These are phyloP conservation scores for Fusarium setosum DNA, from an alignment of 2,329 filamentous ascomycete genomes.

Conservation along the genomic window DNA sequence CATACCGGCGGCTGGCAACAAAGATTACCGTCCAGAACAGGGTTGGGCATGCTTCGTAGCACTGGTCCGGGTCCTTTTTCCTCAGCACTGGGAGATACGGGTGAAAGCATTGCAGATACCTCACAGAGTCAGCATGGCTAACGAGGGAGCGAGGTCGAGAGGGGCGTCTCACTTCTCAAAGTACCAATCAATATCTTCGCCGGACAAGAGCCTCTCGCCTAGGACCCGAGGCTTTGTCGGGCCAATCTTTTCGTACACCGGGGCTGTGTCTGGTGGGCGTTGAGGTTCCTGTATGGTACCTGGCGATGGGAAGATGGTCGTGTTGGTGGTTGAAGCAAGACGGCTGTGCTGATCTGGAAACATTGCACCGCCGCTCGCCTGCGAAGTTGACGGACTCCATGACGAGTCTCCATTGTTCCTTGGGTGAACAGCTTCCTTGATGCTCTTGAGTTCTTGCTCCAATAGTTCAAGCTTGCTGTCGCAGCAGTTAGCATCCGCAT, in stretches of 20 bases:
- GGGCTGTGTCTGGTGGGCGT: conserved; percentile 7
- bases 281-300: conserved; percentile 6
- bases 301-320: conserved; percentile 15
- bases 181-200: conserved; percentile 66
- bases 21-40: conserved; percentile 68
- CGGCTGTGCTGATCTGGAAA: conserved; percentile 33
- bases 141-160: neutral
- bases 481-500: conserved; percentile 12
- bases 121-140: conserved; percentile 35
- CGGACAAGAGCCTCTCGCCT: conserved; percentile 59
- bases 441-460: conserved; percentile 64
- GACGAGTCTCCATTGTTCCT: conserved; percentile 28
- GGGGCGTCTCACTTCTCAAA: conserved; percentile 61
- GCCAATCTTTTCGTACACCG: conserved; percentile 36
- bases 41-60: conserved; percentile 59
- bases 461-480: conserved; percentile 65
- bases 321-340: conserved; percentile 17
- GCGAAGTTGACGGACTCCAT: conserved; percentile 46
- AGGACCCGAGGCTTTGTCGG: conserved; percentile 56
- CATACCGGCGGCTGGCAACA: conserved; percentile 61
- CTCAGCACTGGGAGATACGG: conserved; percentile 64
- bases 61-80: conserved; percentile 60
- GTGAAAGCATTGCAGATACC: conserved; percentile 64
- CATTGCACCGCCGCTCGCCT: conserved; percentile 36
- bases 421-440: conserved; percentile 62